Conservation (phyloP, 305 asterid genomes). For the Fraxinus latifolia region DNA sequence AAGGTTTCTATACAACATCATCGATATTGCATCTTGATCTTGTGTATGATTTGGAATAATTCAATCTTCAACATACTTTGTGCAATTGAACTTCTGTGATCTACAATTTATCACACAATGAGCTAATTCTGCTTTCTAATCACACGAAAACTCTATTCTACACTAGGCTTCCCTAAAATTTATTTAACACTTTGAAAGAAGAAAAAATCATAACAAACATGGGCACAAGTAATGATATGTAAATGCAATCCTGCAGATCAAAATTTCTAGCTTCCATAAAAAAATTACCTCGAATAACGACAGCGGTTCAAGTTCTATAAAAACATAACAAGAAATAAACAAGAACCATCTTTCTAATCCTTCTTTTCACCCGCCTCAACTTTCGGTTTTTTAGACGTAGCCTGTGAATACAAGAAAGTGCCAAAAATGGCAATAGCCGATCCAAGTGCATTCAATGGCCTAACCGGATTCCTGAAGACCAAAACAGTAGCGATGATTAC, state of each 20-base stretch:
- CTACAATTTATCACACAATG: neutral
- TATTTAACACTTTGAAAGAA: neutral
- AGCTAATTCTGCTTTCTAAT: neutral
- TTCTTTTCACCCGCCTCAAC: constrained; percentile 52
- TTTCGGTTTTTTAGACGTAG: constrained; percentile 55
- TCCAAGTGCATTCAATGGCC: constrained; percentile 76
- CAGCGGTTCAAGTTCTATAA: constrained; percentile 16
- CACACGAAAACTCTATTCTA: neutral
- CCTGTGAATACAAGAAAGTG: constrained; percentile 78
- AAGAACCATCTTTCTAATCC: constrained; percentile 29
- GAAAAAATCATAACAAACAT: neutral
- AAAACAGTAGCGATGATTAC: constrained; percentile 68
- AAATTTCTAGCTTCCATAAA: neutral
- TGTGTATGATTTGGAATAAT: neutral
- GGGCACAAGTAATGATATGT: neutral
- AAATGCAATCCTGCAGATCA: neutral
- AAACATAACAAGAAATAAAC: neutral
- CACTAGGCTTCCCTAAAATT: neutral
- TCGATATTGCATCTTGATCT: neutral
- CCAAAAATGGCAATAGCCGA: constrained; percentile 78
- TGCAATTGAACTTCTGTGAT: neutral
- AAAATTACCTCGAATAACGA: neutral
- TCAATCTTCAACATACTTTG: neutral
- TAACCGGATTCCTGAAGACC: constrained; percentile 77
- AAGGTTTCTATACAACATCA: neutral